Conservation (phyloP, 768 basidiomycete genomes). For the Holtermannia corniformis region DNA sequence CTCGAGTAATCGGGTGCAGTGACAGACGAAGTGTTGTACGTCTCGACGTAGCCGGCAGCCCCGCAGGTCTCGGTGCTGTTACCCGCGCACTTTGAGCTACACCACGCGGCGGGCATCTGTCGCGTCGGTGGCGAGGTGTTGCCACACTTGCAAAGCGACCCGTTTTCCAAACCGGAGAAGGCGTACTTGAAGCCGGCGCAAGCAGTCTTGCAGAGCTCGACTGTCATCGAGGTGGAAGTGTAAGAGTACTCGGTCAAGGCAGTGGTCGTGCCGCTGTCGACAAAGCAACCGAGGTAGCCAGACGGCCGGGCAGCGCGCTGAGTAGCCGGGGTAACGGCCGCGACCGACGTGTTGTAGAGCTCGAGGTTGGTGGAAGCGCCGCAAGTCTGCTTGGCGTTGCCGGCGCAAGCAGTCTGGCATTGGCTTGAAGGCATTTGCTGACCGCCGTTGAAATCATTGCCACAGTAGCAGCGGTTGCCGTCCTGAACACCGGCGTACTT, state of each 20-base stretch:
- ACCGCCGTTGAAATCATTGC: constrained; percentile 5
- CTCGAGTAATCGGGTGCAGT: background rate
- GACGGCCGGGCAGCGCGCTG: background rate
- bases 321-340: background rate
- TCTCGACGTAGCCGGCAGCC: background rate
- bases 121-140: constrained; percentile 6
- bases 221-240: constrained; percentile 9
- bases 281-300: constrained; percentile 17
- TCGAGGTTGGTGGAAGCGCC: constrained; percentile 15
- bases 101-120: constrained; percentile 2
- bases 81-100: constrained; percentile 11
- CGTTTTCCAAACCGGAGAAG: constrained; percentile 5
- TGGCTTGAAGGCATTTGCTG: constrained; percentile 10
- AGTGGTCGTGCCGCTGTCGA: constrained; percentile 8
- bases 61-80: constrained; percentile 19
- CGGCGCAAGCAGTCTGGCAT: constrained; percentile 22
- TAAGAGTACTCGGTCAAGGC: constrained; percentile 16
- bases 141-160: constrained; percentile 8
- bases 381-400: constrained; percentile 20
- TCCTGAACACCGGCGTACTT: constrained; percentile 15
- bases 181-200: constrained; percentile 19
- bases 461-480: constrained; percentile 17
- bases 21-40: background rate
- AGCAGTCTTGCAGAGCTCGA: constrained; percentile 10
- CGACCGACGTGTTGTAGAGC: constrained; percentile 11